A percentile compares a stretch with the other conserved stretches of the same genome.
phyloP scores from a whole-genome alignment of 192 early-diverging fungal genomes.

The Phlyctochytrium planicorne region DNA sequence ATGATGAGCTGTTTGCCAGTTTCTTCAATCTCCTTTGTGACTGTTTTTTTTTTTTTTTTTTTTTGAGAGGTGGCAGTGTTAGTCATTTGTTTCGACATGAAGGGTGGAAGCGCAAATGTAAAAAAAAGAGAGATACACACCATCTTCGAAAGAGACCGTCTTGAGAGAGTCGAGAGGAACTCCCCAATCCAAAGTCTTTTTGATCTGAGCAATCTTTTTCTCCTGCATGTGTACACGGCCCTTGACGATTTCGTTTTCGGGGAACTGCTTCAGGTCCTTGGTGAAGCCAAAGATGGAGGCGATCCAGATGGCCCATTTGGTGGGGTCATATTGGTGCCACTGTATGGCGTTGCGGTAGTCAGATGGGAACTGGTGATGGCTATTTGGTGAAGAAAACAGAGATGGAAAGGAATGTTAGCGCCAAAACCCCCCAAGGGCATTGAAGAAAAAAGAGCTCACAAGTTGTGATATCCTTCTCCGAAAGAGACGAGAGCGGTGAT shows the following conservation, averaged over 20 bases:
- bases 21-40: slow-evolving; percentile 65
- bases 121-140: slow-evolving; percentile 15
- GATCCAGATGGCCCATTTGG: slow-evolving; percentile 57
- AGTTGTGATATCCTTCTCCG: slow-evolving; percentile 64
- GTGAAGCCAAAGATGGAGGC: slow-evolving; percentile 46
- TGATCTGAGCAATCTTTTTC: slow-evolving; percentile 64
- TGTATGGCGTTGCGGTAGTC: slow-evolving; percentile 58
- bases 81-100: slow-evolving; percentile 1
- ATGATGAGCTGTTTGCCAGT: slow-evolving; percentile 74
- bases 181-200: slow-evolving; percentile 57
- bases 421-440: slow-evolving; percentile 46
- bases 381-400: no score
- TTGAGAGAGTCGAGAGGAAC: slow-evolving; percentile 60
- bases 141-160: slow-evolving; percentile 37
- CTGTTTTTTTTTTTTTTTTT: background rate
- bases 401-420: slow-evolving; percentile 68
- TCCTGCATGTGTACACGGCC: slow-evolving; percentile 73
- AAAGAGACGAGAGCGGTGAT: slow-evolving; percentile 48
- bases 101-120: no score
- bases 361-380: slow-evolving; percentile 66
- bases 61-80: slow-evolving; percentile 11
- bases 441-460: slow-evolving; percentile 67
- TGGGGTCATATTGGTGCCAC: slow-evolving; percentile 52
- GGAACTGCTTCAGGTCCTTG: slow-evolving; percentile 48
- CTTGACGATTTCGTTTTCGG: slow-evolving; percentile 52